Evolutionary conservation across 176 grass and related monocot genomes (phyloP).

Genomic region (Cenchrus fungigraminus): DNA sequence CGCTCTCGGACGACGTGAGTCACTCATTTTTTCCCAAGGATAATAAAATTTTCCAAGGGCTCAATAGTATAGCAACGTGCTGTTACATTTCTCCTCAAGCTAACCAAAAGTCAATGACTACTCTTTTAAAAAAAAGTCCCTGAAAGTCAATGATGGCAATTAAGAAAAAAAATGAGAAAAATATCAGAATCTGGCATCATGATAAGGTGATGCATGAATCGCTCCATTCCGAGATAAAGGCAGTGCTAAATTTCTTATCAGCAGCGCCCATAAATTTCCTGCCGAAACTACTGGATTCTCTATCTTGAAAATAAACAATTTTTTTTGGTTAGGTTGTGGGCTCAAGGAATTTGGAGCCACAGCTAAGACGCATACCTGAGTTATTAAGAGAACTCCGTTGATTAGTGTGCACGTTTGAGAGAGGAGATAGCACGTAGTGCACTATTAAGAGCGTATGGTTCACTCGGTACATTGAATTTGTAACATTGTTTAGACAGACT

Average conservation of each 20-base stretch:
- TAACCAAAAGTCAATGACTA: not conserved
- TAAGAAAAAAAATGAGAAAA: not conserved
- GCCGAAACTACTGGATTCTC: constrained; percentile 17
- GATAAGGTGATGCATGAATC: constrained; percentile 22
- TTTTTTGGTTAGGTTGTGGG: not conserved
- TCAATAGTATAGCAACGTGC: not conserved
- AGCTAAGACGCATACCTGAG: not conserved
- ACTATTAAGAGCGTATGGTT: not conserved
- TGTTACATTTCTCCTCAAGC: not conserved
- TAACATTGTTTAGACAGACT: not conserved
- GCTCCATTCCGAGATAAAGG: constrained; percentile 11
- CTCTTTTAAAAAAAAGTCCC: not conserved
- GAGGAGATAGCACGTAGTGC: not conserved
- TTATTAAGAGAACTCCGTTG: constrained; percentile 11
- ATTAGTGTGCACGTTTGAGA: constrained; percentile 24
- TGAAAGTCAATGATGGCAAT: constrained; percentile 31
- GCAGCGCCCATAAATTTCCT: not conserved
- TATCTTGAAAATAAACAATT: not conserved
- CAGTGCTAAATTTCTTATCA: not conserved
- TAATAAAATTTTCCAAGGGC: not conserved
- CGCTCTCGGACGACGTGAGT: too few species aligned
- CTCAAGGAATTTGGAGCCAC: not conserved
- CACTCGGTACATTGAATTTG: constrained; percentile 16
- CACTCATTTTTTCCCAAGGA: too few species aligned
- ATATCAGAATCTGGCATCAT: constrained; percentile 7